Base-by-base conservation (phyloP, 78 protist species). In the Dictyostelium capitatum region DNA sequence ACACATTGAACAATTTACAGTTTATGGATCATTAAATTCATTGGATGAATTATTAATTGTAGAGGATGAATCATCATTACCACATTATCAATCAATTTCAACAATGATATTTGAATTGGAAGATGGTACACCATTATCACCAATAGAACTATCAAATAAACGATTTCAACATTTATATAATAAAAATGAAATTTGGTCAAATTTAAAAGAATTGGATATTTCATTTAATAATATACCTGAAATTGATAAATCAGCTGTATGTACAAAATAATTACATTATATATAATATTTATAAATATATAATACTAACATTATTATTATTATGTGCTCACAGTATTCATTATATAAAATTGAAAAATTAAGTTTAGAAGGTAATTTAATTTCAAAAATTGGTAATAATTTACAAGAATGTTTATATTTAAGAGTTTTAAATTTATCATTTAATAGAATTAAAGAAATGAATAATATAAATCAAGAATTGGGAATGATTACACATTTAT, bases 11-110 rank as follows among this genome's bases (percentile, higher is more conserved):
- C 64, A 46, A n/a, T 25, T 85, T 6, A 15, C 83, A 15, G 48
- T 85, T 28, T 72, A 78, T 25, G 15, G 54, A 43, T 50, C 92
- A 50, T 50, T 85, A 19, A 75, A 85, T 50, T 85, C 92, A 62
- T 64, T 85, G 56, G 92, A 85, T 32, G 92, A 85, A 20, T 32
- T 85, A 80, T 48, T 85, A 4, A 28, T 85, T 47, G 92, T 85
- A 15, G 92, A 85, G 28, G 92, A 85, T 77, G 92, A 85, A 50
- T 41, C 15, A 8, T 62, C 32, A 62, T 43, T 85, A 50, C 80
- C 74, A 65, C 32, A 48, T 23, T 85, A 50, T 50, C 28, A 57
- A 15, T 47, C 43, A 30, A 28, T 50, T 5, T 17, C 15, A 25
- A 14, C 17, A 17, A 6, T 41, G 23, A 32, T 8, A 17, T 64